Base-by-base conservation (phyloP, 768 basidiomycete genomes). In the Calocera viscosa region DNA sequence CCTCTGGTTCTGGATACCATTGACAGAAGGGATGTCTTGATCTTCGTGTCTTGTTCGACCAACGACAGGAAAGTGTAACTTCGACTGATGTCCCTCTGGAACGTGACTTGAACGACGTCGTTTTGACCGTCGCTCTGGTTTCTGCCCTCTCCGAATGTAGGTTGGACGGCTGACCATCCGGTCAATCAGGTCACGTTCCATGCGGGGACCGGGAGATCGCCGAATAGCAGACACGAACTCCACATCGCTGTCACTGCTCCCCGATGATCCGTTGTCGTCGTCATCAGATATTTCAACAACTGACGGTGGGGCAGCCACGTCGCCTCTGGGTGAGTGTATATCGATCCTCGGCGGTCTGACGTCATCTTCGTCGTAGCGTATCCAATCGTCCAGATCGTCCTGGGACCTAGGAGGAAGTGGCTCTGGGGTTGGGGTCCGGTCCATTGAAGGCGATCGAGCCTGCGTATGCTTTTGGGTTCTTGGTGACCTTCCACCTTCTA, bases 91-190 rank as follows among this genome's bases (percentile, higher is more conserved):
- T 63, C 65, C 39, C 33, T 68, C 26, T 63, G 24, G 67, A 34
- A 66, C 66, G 22, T 68, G 60, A 40, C 65, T 74, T 7, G 65
- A 69, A 33, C 70, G 65, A 35, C 64, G 43, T 34, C 49, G 64
- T 67, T 65, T 72, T 71, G 8, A 16, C 24, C 67, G 66, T 72
- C 41, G 69, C 10, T 73, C 64, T 69, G 73, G 66, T 49, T 67
- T 41, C 65, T 40, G 63, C 17, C 39, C 65, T 73, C 7, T 65
- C 35, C 22, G 26, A 2, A 78, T 71, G 66, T 69, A 72, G 24
- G 76, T 75, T 1, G 81, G 80, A 60, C 81, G 78, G 16, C 78
- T 77, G 63, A 90, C 71, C 88, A 90, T 90, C 73, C 83, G 84
- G 70, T 89, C 86, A 60, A 90, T 87, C 64, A 87, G 73, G 71